Evolutionary conservation across 805 yeast genomes (phyloP).

Genomic region (Starmerella cellae): DNA sequence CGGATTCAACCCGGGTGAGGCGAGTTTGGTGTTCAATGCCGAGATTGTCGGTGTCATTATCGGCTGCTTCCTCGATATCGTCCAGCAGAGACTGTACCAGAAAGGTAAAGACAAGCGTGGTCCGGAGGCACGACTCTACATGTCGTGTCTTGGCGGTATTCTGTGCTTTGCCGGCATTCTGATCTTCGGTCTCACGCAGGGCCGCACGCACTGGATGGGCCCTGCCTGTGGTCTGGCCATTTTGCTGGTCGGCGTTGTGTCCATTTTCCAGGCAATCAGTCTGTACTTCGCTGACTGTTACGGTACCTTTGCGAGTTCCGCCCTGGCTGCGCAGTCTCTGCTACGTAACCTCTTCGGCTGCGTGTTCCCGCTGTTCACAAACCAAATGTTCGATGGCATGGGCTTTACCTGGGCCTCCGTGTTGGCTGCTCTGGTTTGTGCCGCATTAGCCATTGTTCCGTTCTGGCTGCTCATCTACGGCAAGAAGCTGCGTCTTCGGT

Average conservation of each 20-base stretch:
- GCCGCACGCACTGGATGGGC: constrained; percentile 15
- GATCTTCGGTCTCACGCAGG: constrained; percentile 14
- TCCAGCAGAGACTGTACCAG: constrained; percentile 25
- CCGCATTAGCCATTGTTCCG: constrained; percentile 12
- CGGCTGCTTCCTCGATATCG: constrained; percentile 24
- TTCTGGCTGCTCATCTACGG: constrained; percentile 14
- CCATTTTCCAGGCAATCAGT: constrained; percentile 32
- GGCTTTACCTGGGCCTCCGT: constrained; percentile 43
- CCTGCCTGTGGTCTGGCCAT: constrained; percentile 28
- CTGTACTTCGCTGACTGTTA: constrained; percentile 21
- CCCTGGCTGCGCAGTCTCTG: constrained; percentile 75
- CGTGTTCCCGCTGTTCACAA: constrained; percentile 71
- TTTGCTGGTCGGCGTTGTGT: constrained; percentile 25
- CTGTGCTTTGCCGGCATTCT: constrained; percentile 13
- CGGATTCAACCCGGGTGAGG: constrained; percentile 37
- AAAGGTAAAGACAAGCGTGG: constrained; percentile 39
- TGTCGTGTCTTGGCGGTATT: constrained; percentile 43
- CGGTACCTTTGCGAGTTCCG: constrained; percentile 49
- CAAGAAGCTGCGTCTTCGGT: constrained; percentile 6
- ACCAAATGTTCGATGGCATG: constrained; percentile 58
- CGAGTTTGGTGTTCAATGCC: constrained; percentile 52
- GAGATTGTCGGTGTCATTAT: constrained; percentile 49
- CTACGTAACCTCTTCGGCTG: constrained; percentile 60
- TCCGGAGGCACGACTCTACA: constrained; percentile 43
- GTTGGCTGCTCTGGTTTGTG: constrained; percentile 29